Conservation (phyloP, 345 rosid species). For the Moricandia arvensis region DNA sequence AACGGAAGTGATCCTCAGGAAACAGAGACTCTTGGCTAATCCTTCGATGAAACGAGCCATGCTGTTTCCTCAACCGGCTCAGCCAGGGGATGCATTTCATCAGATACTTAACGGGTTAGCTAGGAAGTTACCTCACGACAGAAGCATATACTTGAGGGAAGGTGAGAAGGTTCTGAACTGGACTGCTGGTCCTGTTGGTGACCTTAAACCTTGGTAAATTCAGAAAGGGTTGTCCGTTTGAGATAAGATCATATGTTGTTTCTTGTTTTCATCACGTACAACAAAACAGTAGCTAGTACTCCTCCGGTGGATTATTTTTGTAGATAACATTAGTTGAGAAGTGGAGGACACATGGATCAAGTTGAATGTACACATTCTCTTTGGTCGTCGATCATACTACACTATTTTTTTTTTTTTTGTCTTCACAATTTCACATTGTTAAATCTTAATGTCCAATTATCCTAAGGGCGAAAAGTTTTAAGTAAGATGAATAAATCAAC, state of each 20-base stretch:
- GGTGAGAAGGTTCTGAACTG: conserved; percentile 68
- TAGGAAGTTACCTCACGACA: conserved; percentile 73
- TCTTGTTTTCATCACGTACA: background rate
- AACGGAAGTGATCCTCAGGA: conserved; percentile 70
- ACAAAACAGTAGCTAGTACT: background rate
- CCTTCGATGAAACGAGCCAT: conserved; percentile 94
- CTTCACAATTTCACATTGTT: background rate
- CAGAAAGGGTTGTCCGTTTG: background rate
- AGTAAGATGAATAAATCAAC: background rate
- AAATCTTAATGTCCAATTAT: background rate
- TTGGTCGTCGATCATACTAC: background rate
- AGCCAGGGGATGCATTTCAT: conserved; percentile 91
- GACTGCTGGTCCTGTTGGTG: conserved; percentile 85
- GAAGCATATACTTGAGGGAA: conserved; percentile 50
- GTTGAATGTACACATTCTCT: background rate
- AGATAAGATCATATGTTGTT: conserved; percentile 6
- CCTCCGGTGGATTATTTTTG: conserved; percentile 28
- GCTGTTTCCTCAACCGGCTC: conserved; percentile 94
- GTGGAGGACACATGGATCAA: conserved; percentile 1
- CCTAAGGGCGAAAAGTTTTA: background rate
- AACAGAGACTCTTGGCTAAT: conserved; percentile 89
- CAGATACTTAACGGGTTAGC: conserved; percentile 91
- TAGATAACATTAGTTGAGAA: conserved; percentile 7
- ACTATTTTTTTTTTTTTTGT: too few species aligned
- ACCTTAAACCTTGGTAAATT: conserved; percentile 82